Evolutionary conservation across 2,329 filamentous ascomycete genomes (phyloP), one percentile per base, ranked within the genome.

Genomic region (Sporothrix dimorphospora): DNA sequence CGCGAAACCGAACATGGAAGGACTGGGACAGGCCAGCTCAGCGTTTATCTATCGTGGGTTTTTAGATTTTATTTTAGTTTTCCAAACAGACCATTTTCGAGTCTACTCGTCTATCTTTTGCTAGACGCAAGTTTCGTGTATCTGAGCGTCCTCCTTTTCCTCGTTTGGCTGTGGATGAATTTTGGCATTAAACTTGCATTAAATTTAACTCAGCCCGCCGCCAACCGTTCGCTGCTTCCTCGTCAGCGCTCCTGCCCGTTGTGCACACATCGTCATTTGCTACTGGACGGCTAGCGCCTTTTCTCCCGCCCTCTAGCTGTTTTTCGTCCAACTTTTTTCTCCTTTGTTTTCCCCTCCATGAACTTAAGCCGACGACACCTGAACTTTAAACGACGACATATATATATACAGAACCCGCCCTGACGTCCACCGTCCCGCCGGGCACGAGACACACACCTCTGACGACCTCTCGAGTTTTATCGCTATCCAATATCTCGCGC

Each of bases 191-290:
- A 57, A 55, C n/a, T 42, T 42, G 34, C 34, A 55, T 24, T 55
- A 38, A 24, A 69, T 55, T 27, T 55, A 40, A 69, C 9, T 19
- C 66, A 21, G 24, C 14, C 63, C 63, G 63, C 63, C 30, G 63
- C 63, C 63, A 66, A 24, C 63, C 42, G 61, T 47, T 47, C 40
- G 40, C 14, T 47, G 61, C 40, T 66, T 66, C 38, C 61, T 42
- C 42, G n/a, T n/a, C 67, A 69, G 67, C 67, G n/a, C 68, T 49
- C 40, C 21, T 70, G 27, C 34, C 30, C 24, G n/a, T 65, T 69
- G 34, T 49, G 47, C 57, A 55, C 71, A 67, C 67, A 66, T 72
- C 68, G 71, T 69, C 68, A 72, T 72, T 69, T 69, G 66, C 55
- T 70, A 27, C 49, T 67, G 49, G 21, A 24, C 42, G 47, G 24